Percentiles rank a stretch among this genome's conserved stretches.
These are phyloP conservation scores for Wickerhamomyces chambardii DNA, from an alignment of 805 yeast genomes.

Conservation along the genomic window DNA sequence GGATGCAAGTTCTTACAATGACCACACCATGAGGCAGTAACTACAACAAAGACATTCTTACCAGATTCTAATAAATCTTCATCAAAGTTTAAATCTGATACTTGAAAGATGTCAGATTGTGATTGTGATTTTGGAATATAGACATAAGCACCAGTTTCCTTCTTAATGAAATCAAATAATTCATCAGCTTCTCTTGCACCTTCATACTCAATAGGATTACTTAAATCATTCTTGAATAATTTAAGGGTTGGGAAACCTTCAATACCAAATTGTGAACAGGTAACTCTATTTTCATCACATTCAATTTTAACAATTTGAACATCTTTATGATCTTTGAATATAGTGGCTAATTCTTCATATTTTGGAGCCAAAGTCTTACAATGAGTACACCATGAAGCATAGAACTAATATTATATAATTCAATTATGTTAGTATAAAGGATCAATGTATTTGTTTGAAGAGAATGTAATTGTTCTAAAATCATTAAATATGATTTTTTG, in stretches of 20 bases:
- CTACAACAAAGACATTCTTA: conserved; percentile 16
- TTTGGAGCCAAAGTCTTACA: conserved; percentile 85
- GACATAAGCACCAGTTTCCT: conserved; percentile 23
- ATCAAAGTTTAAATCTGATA: conserved; percentile 23
- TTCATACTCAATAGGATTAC: conserved; percentile 52
- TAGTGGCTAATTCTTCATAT: conserved; percentile 74
- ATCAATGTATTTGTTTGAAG: too few species aligned
- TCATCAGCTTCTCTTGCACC: conserved; percentile 66
- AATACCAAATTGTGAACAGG: conserved; percentile 53
- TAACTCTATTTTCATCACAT: conserved; percentile 83
- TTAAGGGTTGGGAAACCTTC: conserved; percentile 89
- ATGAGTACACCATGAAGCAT: conserved; percentile 97
- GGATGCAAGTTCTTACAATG: conserved; percentile 43
- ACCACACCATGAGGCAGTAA: conserved; percentile 50
- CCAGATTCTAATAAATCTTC: conserved; percentile 21
- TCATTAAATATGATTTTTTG: too few species aligned
- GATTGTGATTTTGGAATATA: conserved; percentile 15
- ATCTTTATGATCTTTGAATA: conserved; percentile 42
- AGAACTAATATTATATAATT: too few species aligned
- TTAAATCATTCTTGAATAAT: conserved; percentile 70
- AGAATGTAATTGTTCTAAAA: too few species aligned
- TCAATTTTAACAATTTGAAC: conserved; percentile 82
- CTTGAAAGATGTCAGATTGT: conserved; percentile 15
- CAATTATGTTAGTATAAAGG: too few species aligned
- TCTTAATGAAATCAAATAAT: conserved; percentile 55